These are phyloP conservation scores for Fusarium sp. DNA, from an alignment of 2,329 filamentous ascomycete species.

Conservation along the genomic window DNA sequence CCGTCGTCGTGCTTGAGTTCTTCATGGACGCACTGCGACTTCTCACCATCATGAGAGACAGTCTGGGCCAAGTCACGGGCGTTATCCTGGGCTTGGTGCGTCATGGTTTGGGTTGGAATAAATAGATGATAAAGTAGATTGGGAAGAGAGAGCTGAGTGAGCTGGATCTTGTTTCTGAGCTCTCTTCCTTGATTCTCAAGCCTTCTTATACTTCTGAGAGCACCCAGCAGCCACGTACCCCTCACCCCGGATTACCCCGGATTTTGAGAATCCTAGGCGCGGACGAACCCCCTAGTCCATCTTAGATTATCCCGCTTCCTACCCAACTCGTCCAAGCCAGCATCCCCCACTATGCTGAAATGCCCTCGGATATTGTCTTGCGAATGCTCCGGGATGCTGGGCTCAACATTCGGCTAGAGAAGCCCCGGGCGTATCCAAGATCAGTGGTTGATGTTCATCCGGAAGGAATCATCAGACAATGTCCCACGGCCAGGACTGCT, in stretches of 20 bases:
- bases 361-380: not conserved
- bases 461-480: not conserved
- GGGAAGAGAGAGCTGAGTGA: not conserved
- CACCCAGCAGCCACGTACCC: not conserved
- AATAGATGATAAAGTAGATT: not conserved
- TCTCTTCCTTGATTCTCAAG: not conserved
- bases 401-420: not conserved
- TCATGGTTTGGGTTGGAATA: not conserved
- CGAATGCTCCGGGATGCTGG: not conserved
- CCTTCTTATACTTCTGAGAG: not conserved
- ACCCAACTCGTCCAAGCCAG: not conserved
- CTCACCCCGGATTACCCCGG: not conserved
- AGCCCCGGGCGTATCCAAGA: not conserved
- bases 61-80: not conserved
- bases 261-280: not conserved
- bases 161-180: not conserved
- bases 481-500: not conserved
- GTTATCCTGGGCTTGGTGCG: not conserved
- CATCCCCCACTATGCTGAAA: not conserved
- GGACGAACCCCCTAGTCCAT: not conserved
- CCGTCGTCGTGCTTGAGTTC: not conserved
- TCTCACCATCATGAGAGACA: not conserved
- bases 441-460: not conserved
- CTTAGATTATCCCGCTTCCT: not conserved
- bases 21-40: not conserved